Evolutionary conservation across 345 rosid genomes (phyloP).

Genomic region (Geranium brycei): DNA sequence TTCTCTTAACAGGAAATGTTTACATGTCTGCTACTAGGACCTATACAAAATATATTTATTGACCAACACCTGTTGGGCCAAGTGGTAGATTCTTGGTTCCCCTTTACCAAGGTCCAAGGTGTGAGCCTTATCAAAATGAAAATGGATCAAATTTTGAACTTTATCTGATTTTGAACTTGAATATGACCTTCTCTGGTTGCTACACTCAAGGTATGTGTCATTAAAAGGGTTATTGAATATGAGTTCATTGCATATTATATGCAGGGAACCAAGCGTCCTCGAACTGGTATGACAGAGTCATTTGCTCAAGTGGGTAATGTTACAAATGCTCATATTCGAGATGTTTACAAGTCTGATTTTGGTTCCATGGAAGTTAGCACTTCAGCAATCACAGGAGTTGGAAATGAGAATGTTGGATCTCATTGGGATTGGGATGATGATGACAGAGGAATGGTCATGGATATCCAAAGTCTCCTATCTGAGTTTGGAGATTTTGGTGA

Average conservation of each 20-base stretch:
- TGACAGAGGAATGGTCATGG: conserved; percentile 75
- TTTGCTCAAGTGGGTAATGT: conserved; percentile 51
- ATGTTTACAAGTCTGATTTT: conserved; percentile 37
- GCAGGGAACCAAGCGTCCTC: conserved; percentile 85
- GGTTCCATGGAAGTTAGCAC: conserved; percentile 42
- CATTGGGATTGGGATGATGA: conserved; percentile 92
- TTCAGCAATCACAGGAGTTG: conserved; percentile 48
- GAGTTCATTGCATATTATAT: conserved; percentile 9
- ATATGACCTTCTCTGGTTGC: neutral
- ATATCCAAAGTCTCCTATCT: conserved; percentile 90
- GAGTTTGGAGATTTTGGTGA: conserved; percentile 99
- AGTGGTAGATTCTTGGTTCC: too few species aligned
- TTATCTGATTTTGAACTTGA: neutral
- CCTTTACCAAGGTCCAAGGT: too few species aligned
- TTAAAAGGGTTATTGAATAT: neutral
- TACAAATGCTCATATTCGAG: conserved; percentile 33
- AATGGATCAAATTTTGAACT: too few species aligned
- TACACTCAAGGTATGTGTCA: neutral
- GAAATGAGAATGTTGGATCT: conserved; percentile 59
- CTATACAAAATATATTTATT: too few species aligned
- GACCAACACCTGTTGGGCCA: too few species aligned
- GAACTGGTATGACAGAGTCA: conserved; percentile 49
- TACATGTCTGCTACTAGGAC: too few species aligned
- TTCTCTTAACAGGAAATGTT: too few species aligned
- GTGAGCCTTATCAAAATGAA: too few species aligned